phyloP scores from a whole-genome alignment of 1,284 basidiomycete species.

The Mycena citricolor region DNA sequence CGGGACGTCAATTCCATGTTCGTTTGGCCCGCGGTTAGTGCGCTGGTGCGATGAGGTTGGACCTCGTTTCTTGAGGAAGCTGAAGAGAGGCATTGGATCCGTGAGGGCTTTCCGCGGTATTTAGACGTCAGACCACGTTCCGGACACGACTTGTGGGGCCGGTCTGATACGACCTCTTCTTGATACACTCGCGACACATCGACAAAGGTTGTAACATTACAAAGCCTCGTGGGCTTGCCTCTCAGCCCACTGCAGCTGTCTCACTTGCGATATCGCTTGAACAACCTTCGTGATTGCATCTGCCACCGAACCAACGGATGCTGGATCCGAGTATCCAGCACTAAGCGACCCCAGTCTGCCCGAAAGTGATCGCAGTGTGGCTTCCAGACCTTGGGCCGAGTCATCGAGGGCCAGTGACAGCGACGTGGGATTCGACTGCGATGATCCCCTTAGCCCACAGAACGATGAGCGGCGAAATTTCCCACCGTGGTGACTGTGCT shows the following conservation, averaged over 20 bases:
- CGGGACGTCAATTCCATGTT: too few species aligned
- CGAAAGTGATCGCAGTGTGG: constrained; percentile 54
- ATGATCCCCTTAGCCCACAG: neutral
- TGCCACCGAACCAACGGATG: constrained; percentile 57
- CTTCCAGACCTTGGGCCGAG: constrained; percentile 50
- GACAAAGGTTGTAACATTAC: neutral
- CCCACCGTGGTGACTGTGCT: neutral
- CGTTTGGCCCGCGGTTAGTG: too few species aligned
- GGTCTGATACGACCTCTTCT: too few species aligned
- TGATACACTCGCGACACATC: too few species aligned
- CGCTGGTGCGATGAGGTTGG: too few species aligned
- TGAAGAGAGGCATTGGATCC: too few species aligned
- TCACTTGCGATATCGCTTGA: constrained; percentile 60
- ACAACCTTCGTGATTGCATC: constrained; percentile 69
- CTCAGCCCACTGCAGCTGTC: constrained; percentile 50
- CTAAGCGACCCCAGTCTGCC: constrained; percentile 48
- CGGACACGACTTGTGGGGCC: too few species aligned
- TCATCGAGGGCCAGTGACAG: constrained; percentile 33
- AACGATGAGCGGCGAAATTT: neutral
- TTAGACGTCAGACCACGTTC: too few species aligned
- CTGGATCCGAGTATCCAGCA: constrained; percentile 42
- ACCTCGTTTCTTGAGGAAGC: too few species aligned
- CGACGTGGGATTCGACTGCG: constrained; percentile 22
- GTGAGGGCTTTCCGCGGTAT: too few species aligned
- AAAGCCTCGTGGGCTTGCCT: constrained; percentile 21